Conservation (phyloP, 2,329 filamentous ascomycete genomes). For the Ophiocordyceps camponoti-leonardi region DNA sequence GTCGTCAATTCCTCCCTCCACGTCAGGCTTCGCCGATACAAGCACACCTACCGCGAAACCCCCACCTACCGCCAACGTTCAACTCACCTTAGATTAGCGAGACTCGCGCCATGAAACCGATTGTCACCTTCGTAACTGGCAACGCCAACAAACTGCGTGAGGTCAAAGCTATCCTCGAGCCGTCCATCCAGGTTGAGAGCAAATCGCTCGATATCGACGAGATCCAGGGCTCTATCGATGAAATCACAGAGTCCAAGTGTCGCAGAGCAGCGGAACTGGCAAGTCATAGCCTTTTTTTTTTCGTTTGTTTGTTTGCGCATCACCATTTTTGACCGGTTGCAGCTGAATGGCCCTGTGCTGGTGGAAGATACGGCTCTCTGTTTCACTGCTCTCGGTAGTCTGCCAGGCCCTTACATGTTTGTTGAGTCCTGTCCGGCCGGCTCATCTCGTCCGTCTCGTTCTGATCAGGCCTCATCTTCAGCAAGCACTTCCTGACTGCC, state of each 20-base stretch:
- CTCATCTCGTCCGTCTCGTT: slow-evolving; percentile 3
- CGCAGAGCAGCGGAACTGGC: slow-evolving; percentile 64
- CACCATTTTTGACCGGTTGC: not conserved
- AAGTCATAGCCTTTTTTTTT: slow-evolving; percentile 7
- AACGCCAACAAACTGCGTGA: slow-evolving; percentile 90
- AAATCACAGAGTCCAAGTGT: slow-evolving; percentile 81
- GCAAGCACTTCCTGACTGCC: slow-evolving; percentile 83
- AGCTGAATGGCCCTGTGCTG: slow-evolving; percentile 75
- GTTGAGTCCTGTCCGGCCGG: not conserved
- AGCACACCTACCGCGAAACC: too few relatives aligned
- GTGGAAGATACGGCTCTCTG: slow-evolving; percentile 93
- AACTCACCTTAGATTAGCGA: too few relatives aligned
- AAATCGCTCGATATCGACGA: slow-evolving; percentile 69
- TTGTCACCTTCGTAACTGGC: slow-evolving; percentile 85
- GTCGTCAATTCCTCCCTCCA: too few relatives aligned
- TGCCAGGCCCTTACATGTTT: slow-evolving; percentile 91
- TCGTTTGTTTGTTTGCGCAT: not conserved
- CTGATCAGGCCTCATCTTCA: slow-evolving; percentile 18
- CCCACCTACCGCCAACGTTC: too few relatives aligned
- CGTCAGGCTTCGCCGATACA: too few relatives aligned
- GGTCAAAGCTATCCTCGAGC: slow-evolving; percentile 70
- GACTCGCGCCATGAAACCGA: slow-evolving; percentile 18
- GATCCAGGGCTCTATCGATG: slow-evolving; percentile 82
- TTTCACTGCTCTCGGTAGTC: slow-evolving; percentile 77
- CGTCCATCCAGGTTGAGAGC: slow-evolving; percentile 55